These are phyloP conservation scores for Nannochloropsis gaditana DNA, from an alignment of 108 stramenopile genomes.

Conservation along the genomic window DNA sequence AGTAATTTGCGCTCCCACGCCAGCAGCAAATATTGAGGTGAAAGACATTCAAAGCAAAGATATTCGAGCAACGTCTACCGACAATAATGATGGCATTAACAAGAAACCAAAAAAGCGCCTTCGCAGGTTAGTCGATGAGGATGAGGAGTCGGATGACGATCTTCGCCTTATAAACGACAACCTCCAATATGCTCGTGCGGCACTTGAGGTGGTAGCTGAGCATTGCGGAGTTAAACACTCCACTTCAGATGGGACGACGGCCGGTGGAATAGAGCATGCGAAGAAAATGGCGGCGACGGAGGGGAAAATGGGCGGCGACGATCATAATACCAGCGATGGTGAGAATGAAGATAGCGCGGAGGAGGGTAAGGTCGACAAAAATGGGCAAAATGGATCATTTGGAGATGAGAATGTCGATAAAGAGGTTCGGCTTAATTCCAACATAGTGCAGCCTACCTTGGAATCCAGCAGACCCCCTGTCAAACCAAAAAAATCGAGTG, in stretches of 20 bases:
- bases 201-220: too few relatives aligned
- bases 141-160: not conserved
- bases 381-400: not conserved
- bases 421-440: not conserved
- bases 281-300: not conserved
- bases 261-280: not conserved
- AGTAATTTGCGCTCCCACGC: not conserved
- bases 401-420: constrained; percentile 21
- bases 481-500: not conserved
- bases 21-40: not conserved
- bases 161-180: not conserved
- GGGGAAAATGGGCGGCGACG: not conserved
- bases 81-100: not conserved
- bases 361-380: not conserved
- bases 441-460: constrained; percentile 12
- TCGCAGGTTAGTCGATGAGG: not conserved
- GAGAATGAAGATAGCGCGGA: constrained; percentile 24
- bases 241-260: not conserved
- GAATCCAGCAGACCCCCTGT: not conserved
- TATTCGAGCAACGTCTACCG: not conserved
- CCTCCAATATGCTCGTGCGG: too few relatives aligned
- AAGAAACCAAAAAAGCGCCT: not conserved
- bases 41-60: not conserved
- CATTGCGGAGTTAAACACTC: too few relatives aligned
- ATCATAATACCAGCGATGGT: not conserved